Evolutionary conservation across 2,329 filamentous ascomycete genomes (phyloP), one percentile per base, ranked within the genome.

Genomic region (Arthrocladium fulminans): DNA sequence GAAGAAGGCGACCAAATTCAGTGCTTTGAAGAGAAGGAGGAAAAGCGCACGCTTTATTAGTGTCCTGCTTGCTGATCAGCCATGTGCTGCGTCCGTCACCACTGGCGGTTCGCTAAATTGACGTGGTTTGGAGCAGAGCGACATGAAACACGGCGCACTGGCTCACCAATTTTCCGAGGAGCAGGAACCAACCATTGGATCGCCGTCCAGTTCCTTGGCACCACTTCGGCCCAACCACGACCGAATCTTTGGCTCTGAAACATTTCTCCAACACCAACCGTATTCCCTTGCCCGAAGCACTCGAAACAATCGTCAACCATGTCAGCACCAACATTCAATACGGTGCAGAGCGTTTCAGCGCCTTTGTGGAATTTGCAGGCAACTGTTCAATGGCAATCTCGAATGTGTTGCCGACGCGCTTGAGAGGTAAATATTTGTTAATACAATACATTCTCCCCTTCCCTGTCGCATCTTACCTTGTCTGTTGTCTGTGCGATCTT

Each of bases 1-100:
- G 65, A 83, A 60, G 73, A 80, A 12, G 92, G 90, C 23, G 92
- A 98, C 67, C 79, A 83, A 64, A 77, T 98, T 53, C 92, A 97
- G 70, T 83, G 81, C 27, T 94, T 89, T 61, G 87, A 95, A 61
- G 84, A 89, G 67, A 75, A 81, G 15, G 69, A 67, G 48, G 86
- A 92, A 68, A 84, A 84, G 73, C 75, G 87, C 60, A 70, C 60
- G 45, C 62, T 72, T 25, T 69, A 57, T 34, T 55, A 49, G 29
- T 17, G 22, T 13, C 15, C 13, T 22, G 19, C 27, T 13, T 7
- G 27, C 27, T 29, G 27, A 7, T 29, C 27, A 13, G 7, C 27
- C 13, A 29, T 29, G 27, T 29, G 27, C 27, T 29, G 27, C n/a
- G 6, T 7, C 7, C n/a, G 17, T 37, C 7, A 22, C 17, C 15